Conservation (phyloP, 2,329 filamentous ascomycete genomes). For the Colletotrichum cereale region DNA sequence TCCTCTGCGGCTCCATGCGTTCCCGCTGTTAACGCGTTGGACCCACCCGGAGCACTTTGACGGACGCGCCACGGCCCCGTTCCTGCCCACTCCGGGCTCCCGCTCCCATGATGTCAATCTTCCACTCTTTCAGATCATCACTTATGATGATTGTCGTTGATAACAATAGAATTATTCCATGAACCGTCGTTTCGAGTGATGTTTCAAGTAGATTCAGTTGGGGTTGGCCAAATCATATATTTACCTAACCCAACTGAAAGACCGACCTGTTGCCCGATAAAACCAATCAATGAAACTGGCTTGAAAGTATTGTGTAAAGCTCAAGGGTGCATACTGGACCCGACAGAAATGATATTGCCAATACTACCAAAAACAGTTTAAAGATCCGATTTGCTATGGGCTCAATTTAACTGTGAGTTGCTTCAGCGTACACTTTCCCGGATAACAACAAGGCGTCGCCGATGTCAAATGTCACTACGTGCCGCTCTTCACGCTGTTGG, state of each 20-base stretch:
- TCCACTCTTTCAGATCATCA: neutral
- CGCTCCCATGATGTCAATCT: neutral
- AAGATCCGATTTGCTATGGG: too few species aligned
- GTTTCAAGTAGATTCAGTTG: neutral
- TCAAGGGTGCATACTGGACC: too few species aligned
- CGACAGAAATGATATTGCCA: too few species aligned
- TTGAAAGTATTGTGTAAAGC: too few species aligned
- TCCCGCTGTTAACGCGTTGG: constrained; percentile 9
- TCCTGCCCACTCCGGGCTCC: neutral
- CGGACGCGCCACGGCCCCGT: neutral
- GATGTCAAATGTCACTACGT: neutral
- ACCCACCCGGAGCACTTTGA: neutral
- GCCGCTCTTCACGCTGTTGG: neutral
- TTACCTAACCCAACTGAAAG: too few species aligned
- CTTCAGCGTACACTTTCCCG: neutral
- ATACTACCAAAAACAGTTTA: too few species aligned
- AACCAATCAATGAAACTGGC: too few species aligned
- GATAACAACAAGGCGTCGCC: neutral
- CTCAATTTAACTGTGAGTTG: too few species aligned
- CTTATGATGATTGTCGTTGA: accelerated
- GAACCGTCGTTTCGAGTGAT: neutral
- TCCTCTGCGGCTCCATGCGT: neutral
- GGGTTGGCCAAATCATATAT: too few species aligned
- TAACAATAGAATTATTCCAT: accelerated
- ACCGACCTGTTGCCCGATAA: too few species aligned